Percentiles rank a stretch among this genome's conserved stretches.
These are phyloP conservation scores for Pythium aphanidermatum DNA, from an alignment of 352 stramenopile genomes.

Conservation along the genomic window DNA sequence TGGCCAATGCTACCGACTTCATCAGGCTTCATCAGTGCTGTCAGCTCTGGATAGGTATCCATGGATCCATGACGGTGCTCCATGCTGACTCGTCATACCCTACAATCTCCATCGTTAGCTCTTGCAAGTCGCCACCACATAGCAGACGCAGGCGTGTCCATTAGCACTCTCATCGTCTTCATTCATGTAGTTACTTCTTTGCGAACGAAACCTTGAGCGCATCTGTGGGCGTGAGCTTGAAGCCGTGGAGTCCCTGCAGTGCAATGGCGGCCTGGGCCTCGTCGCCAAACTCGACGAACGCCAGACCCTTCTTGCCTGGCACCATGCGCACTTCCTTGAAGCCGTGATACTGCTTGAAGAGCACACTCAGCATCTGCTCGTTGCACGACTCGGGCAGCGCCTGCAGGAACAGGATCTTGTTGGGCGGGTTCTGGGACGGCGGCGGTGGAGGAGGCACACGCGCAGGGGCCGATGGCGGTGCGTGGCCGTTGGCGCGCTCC, in stretches of 20 bases:
- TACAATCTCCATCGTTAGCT: too few species aligned
- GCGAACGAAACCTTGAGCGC: constrained; percentile 79
- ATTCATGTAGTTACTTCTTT: constrained; percentile 54
- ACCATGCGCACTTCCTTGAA: constrained; percentile 96
- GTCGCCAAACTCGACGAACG: constrained; percentile 96
- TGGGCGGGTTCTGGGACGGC: constrained; percentile 54
- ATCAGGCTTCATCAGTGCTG: too few species aligned
- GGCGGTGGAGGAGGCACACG: constrained; percentile 32
- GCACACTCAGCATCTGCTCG: constrained; percentile 93
- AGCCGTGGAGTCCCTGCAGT: constrained; percentile 71
- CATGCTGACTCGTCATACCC: too few species aligned
- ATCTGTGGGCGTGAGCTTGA: constrained; percentile 83
- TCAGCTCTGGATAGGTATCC: too few species aligned
- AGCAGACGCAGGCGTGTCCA: too few species aligned
- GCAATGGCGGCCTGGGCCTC: constrained; percentile 77
- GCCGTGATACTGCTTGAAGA: constrained; percentile 97
- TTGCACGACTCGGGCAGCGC: constrained; percentile 93
- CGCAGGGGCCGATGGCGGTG: constrained; percentile 15
- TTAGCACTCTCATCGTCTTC: not conserved
- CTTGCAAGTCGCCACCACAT: too few species aligned
- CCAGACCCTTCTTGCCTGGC: constrained; percentile 89
- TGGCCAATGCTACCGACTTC: too few species aligned
- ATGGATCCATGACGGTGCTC: too few species aligned
- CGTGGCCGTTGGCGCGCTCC: constrained; percentile 25
- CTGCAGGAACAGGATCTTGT: constrained; percentile 94